Base-by-base conservation (phyloP, 495 filamentous ascomycete genomes). In the Cladorrhinum samala region DNA sequence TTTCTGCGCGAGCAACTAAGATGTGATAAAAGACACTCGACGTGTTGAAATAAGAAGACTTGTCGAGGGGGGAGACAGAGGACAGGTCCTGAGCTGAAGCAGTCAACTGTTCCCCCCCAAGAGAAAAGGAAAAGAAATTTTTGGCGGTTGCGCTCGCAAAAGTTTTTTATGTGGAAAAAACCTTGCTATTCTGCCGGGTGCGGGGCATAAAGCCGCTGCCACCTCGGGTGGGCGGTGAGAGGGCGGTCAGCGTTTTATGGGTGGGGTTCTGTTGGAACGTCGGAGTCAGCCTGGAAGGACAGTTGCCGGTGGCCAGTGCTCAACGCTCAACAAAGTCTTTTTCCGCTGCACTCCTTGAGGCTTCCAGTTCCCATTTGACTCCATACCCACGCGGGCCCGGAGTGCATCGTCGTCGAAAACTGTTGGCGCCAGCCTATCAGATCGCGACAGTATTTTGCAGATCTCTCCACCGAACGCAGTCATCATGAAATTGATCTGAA, bases 41-140 rank as follows among this genome's bases (percentile, higher is more conserved):
- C 44, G 39, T 39, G 39, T 25, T 54, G 41, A 51, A 52, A 38
- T 11, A 45, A 49, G 17, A 46, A 44, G 50, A 40, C 48, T 9
- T 25, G 46, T 24, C 46, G 52, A 27, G 57, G 66, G 66, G 64
- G 58, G 55, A 61, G 49, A 52, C 66, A 66, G 64, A 53, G 66
- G 66, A 54, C 50, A 59, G 47, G 27, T 52, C 52, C 41, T 55
- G 54, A 56, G 49, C 48, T 55, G 42, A 50, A 56, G 59, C 57
- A 41, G 49, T 58, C 64, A 56, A 65, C 66, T 63, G 62, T 61
- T 67, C 60, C 66, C 66, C 66, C 66, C 61, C 64, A 64, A 65
- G 53, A 62, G 60, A 63, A 63, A 56, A 53, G 48, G 40, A 59
- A 57, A 63, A 56, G 52, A 48, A 50, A 58, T 33, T 53, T 49